Evolutionary conservation across 352 stramenopile species (phyloP).

Genomic region (Plasmopara halstedii): DNA sequence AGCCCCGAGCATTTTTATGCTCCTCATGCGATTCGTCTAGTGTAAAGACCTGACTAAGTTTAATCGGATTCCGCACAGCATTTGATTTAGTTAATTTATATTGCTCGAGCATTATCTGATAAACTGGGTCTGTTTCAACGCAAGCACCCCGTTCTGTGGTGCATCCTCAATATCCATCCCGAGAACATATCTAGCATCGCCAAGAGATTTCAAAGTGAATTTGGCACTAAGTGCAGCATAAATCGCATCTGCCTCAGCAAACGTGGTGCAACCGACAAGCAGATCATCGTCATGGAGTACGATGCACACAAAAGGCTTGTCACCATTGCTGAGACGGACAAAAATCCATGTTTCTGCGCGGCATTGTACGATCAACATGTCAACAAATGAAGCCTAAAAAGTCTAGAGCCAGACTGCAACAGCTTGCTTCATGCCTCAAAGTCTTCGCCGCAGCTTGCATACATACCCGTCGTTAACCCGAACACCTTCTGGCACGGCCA

Average conservation of each 20-base stretch:
- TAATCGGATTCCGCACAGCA: not conserved
- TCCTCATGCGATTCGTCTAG: not conserved
- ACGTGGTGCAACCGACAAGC: not conserved
- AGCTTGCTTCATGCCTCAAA: constrained; percentile 31
- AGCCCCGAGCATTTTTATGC: not conserved
- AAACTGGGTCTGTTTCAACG: not conserved
- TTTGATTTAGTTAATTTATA: not conserved
- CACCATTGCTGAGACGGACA: not conserved
- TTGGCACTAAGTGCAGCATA: too few relatives aligned
- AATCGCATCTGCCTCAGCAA: not conserved
- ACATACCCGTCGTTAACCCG: too few relatives aligned
- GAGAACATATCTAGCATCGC: not conserved
- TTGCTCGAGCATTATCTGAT: not conserved
- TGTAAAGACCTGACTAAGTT: not conserved
- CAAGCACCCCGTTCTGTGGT: not conserved
- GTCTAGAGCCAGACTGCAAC: constrained; percentile 18
- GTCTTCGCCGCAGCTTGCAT: constrained; percentile 12
- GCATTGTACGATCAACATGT: constrained; percentile 1
- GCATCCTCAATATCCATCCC: not conserved
- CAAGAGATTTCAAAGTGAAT: not conserved
- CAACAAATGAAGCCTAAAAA: constrained; percentile 3
- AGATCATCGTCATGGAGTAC: constrained; percentile 6
- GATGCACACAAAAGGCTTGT: not conserved
- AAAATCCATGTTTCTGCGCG: not conserved
- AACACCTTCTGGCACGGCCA: too few relatives aligned